Conservation (phyloP, 208 protist genomes). For the Plasmodiophora brassicae region DNA sequence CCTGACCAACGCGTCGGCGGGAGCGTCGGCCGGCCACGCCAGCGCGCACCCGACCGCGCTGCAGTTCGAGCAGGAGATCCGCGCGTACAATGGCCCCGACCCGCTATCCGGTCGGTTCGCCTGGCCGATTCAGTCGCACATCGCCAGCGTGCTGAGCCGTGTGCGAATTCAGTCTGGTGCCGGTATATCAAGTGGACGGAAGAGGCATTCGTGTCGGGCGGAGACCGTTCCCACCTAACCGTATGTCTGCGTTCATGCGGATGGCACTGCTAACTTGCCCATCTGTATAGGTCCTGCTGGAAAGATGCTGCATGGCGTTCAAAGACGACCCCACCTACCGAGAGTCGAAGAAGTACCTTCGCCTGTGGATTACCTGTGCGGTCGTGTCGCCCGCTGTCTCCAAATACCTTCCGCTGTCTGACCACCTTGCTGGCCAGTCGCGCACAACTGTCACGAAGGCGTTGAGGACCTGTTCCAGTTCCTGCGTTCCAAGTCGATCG, state of each 20-base stretch:
- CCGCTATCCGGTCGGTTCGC: too few relatives aligned
- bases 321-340: neutral
- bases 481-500: slow-evolving; percentile 14
- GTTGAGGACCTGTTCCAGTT: slow-evolving; percentile 24
- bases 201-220: neutral
- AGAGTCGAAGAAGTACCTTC: slow-evolving; percentile 1
- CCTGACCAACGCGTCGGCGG: neutral
- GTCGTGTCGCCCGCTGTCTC: neutral
- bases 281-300: neutral
- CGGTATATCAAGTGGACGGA: slow-evolving; percentile 28
- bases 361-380: neutral
- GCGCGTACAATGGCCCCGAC: neutral
- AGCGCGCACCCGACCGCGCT: neutral
- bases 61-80: slow-evolving; percentile 4
- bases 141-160: too few relatives aligned
- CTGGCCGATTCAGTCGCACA: too few relatives aligned
- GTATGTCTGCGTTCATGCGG: neutral
- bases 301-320: neutral
- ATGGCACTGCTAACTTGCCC: neutral
- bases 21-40: neutral
- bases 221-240: neutral
- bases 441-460: neutral
- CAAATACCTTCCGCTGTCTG: neutral
- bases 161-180: too few relatives aligned
- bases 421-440: neutral